Conservation (phyloP, 2,329 filamentous ascomycete species). For the Aschersonia sp. region DNA sequence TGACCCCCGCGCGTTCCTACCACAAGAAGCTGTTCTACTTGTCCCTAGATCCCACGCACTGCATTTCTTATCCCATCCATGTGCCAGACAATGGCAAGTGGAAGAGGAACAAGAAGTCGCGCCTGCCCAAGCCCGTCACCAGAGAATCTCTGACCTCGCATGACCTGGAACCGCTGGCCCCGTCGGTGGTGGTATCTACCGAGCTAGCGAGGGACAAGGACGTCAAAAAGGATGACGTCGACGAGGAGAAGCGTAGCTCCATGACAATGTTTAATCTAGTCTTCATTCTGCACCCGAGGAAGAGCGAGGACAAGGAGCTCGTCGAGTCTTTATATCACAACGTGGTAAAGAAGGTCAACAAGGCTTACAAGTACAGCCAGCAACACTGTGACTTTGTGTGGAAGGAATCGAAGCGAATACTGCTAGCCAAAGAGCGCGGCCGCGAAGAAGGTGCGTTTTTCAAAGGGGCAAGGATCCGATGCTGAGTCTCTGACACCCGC, state of each 20-base stretch:
- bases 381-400: constrained; percentile 81
- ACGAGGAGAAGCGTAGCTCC: constrained; percentile 47
- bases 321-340: constrained; percentile 70
- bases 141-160: constrained; percentile 13
- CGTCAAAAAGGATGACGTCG: constrained; percentile 30
- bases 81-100: constrained; percentile 65
- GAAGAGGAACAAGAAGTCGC: constrained; percentile 49
- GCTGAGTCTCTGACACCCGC: neutral
- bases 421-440: constrained; percentile 67
- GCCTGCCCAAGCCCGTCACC: constrained; percentile 16
- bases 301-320: constrained; percentile 60
- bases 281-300: constrained; percentile 72
- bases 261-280: constrained; percentile 99
- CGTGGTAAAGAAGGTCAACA: constrained; percentile 83
- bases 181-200: constrained; percentile 10
- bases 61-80: constrained; percentile 72
- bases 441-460: constrained; percentile 45
- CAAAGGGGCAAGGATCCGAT: no score
- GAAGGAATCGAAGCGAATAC: constrained; percentile 74
- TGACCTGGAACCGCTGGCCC: constrained; percentile 12
- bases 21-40: constrained; percentile 76
- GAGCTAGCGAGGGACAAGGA: constrained; percentile 12
- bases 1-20: constrained; percentile 61
- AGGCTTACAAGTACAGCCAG: constrained; percentile 85
- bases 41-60: constrained; percentile 64